Evolutionary conservation across 306 rosid species (phyloP), one percentile per base, ranked within the genome.

Genomic region (Leucaena leucocephala): DNA sequence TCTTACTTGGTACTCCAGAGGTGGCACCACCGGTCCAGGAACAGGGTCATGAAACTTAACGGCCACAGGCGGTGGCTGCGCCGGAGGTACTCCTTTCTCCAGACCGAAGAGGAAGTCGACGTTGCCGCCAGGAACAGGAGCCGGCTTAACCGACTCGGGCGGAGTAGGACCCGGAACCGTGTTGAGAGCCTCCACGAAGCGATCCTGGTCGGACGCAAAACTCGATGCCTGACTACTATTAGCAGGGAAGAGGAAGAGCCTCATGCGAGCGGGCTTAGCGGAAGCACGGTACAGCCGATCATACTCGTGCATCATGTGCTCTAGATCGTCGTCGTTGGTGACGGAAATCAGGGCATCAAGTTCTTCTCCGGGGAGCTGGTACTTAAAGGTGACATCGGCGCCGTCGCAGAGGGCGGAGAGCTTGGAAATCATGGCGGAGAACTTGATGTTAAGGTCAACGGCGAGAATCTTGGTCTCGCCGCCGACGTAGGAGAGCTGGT

Each of bases 391-490:
- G 17, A 95, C 87, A 3, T 89, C 85, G 8, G 73, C 59, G 54
- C 84, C 89, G 48, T 85, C 89, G 74, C 83, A 88, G 68, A 92
- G 83, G 3, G 89, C 44, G 7, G 93, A 80, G 77, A 95, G 98
- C 78, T 86, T 93, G 36, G 96, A 71, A 4, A 90, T 33, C 77
- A 95, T 42, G 76, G 84, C 5, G 7, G 87, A 3, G 72, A 95
- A 87, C 78, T 95, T 95, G 85, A 76, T 64, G 80, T 70, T 62
- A 17, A 93, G 97, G 55, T 95, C 98, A 22, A 90, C 97, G 84
- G 95, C 93, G 52, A 95, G 89, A 87, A 95, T 95, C 85, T 95
- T 95, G 48, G 98, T 95, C 67, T 92, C 98, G 11, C 98, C 98
- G 68, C 92, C 96, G 71, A 89, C 86, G 84, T 95, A 95, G 73